Percentiles rank a stretch among this genome's conserved stretches.
Conservation (phyloP, 2,329 filamentous ascomycete species). For the Cercospora sp. region DNA sequence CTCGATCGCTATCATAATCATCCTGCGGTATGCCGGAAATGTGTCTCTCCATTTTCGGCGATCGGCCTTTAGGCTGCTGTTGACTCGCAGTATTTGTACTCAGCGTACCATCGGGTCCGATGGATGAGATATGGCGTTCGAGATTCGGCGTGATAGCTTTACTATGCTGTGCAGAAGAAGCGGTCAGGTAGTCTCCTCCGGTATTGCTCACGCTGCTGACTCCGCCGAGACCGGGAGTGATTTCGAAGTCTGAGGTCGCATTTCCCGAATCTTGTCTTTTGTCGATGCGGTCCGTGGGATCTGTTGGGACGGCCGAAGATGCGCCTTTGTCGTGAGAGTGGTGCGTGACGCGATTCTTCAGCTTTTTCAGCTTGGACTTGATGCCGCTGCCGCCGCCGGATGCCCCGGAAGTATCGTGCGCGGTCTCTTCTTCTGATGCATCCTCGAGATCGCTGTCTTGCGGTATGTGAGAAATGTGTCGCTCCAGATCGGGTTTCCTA, state of each 20-base stretch:
- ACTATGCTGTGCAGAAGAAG: background rate
- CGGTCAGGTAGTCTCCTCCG: background rate
- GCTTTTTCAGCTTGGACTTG: conserved; percentile 15
- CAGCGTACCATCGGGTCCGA: conserved; percentile 14
- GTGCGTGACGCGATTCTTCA: conserved; percentile 12
- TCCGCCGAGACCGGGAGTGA: conserved; percentile 2
- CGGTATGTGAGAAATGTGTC: conserved; percentile 22
- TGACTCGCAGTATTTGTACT: background rate
- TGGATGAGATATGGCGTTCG: conserved; percentile 19
- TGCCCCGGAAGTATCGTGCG: background rate
- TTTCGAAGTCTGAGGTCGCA: conserved; percentile 16
- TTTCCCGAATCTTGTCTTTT: conserved; percentile 13
- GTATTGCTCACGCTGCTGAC: background rate
- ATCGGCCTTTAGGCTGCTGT: background rate
- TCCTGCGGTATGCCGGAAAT: conserved; percentile 23
- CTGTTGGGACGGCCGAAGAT: background rate
- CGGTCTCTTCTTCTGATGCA: background rate
- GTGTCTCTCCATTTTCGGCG: conserved; percentile 20
- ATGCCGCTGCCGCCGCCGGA: background rate
- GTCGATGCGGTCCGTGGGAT: background rate
- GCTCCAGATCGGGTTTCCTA: conserved; percentile 15
- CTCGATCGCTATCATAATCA: conserved; percentile 23
- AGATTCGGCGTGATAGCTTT: conserved; percentile 9
- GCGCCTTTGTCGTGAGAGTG: conserved; percentile 6
- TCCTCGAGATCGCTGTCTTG: conserved; percentile 17